Base-by-base conservation (phyloP, 495 filamentous ascomycete species). In the Hypomontagnella monticulosa region DNA sequence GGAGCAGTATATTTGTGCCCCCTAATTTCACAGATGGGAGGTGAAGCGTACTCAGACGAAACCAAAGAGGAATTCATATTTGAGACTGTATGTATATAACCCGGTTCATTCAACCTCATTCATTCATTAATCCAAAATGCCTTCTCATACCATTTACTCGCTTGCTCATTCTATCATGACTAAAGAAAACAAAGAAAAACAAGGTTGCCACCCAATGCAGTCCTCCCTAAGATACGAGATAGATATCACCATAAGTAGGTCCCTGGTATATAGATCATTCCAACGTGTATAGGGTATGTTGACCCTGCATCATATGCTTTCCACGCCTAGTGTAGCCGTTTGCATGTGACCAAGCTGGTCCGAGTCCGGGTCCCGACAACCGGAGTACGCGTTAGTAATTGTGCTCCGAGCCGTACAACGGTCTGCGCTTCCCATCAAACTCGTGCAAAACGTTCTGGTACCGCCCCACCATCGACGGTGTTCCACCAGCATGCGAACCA, bases 361-460 rank as follows among this genome's bases (percentile, higher is more conserved):
- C 23, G 23, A n/a, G 23, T 27, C 23, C 23, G 23, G 23, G 23
- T 27, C 2, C 23, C 23, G 23, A 27, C 2, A 27, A 27, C 23
- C 23, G 23, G 23, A 27, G 23, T 6, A n/a, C n/a, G n/a, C 19
- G 10, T 3, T 57, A 37, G 6, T 36, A 38, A 10, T 67, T 27
- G 27, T 62, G 46, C 44, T 67, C 64, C 0, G 64, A 67, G 5
- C 64, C 64, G 32, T 67, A 67, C 53, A 58, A 15, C 14, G 64
- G 64, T 41, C 47, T 52, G n/a, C 48, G 58, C 34, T 61, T 62
- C 34, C 41, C 58, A 12, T 67, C 64, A 15, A 67, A 67, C 64
- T 67, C 64, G 14, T 62, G 46, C 6, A 67, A 52, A 9, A 67
- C 64, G 16, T 42, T 62, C 23, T 58, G 57, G n/a, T 62, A 67